Base-by-base conservation (phyloP, 2,329 filamentous ascomycete genomes). In the Metarhizium sp. region DNA sequence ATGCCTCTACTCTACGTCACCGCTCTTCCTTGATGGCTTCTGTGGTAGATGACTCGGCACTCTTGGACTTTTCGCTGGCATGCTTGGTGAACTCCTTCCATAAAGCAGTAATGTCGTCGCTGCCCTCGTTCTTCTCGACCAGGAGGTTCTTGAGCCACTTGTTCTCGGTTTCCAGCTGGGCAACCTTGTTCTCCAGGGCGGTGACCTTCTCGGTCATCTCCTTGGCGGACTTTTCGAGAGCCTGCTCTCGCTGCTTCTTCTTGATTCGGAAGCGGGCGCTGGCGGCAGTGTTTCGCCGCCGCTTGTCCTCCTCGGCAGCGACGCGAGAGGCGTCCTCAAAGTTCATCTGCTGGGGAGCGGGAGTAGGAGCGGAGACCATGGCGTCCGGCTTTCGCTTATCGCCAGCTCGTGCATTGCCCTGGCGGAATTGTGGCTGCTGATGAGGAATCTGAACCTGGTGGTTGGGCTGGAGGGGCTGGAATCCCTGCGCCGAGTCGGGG, bases 241-340 rank as follows among this genome's bases (percentile, higher is more conserved):
- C 87, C 71, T 92, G 88, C 75, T 95, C 90, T 52, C 90, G 86
- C 74, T 94, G 89, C 82, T 95, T 95, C 86, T 95, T 95, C 84
- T 95, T 95, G 68, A 94, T 84, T 57, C 90, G 87, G 79, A 95
- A 95, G 51, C 90, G 87, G 18, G 90, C 90, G 61, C 86, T 91
- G 55, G 90, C 90, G 36, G 90, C 90, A 2, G 91, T 95, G 74
- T 95, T 95, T 60, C 90, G 85, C 57, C 90, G 84, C 51, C 90
- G 86, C 75, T 95, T 95, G 69, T 95, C 90, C 72, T 95, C 90
- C 70, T 95, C 90, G 25, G 90, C 90, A 13, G 87, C 87, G 6
- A 84, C 62, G 43, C 88, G 85, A 13, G 86, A 86, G 43, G 82
- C 77, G 59, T 91, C 88, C 69, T 92, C 88, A 51, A 87, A 79